Conservation (phyloP, 2,329 filamentous ascomycete genomes). For the Plenodomus tracheiphilus region DNA sequence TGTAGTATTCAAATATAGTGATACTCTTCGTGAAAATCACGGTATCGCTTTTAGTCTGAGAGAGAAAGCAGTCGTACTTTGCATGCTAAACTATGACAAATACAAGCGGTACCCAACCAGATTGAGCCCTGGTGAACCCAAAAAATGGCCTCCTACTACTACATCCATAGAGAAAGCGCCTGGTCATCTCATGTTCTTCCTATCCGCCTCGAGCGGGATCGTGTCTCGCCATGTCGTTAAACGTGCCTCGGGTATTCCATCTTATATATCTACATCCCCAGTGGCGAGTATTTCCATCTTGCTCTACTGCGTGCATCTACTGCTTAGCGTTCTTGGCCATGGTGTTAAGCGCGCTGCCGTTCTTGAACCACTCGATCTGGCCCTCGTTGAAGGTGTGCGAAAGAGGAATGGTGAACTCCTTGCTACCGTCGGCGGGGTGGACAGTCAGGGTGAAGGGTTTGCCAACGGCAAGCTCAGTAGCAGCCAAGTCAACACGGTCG, state of each 20-base stretch:
- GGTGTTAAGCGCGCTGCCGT: constrained; percentile 95
- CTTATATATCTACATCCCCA: constrained; percentile 39
- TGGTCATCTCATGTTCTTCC: constrained; percentile 21
- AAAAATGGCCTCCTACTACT: constrained; percentile 31
- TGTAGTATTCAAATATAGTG: no score
- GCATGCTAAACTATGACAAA: constrained; percentile 45
- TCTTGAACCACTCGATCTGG: constrained; percentile 99
- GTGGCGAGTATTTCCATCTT: constrained; percentile 19
- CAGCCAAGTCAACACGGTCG: constrained; percentile 87
- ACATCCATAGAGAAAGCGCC: constrained; percentile 17
- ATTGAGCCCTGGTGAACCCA: constrained; percentile 30
- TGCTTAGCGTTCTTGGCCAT: constrained; percentile 75
- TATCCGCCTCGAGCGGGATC: constrained; percentile 21
- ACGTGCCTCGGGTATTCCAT: constrained; percentile 26
- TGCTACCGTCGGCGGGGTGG: constrained; percentile 80
- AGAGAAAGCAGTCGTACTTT: constrained; percentile 37
- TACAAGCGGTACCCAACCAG: constrained; percentile 40
- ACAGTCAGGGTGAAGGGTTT: constrained; percentile 91
- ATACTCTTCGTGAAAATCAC: not conserved
- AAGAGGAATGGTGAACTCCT: constrained; percentile 79
- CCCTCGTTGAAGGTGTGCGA: constrained; percentile 97
- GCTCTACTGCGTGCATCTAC: constrained; percentile 17
- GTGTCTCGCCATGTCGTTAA: constrained; percentile 19
- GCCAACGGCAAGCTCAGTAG: constrained; percentile 87
- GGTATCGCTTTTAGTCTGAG: no score